Base-by-base conservation (phyloP, 345 rosid species). In the Citrus australasica region DNA sequence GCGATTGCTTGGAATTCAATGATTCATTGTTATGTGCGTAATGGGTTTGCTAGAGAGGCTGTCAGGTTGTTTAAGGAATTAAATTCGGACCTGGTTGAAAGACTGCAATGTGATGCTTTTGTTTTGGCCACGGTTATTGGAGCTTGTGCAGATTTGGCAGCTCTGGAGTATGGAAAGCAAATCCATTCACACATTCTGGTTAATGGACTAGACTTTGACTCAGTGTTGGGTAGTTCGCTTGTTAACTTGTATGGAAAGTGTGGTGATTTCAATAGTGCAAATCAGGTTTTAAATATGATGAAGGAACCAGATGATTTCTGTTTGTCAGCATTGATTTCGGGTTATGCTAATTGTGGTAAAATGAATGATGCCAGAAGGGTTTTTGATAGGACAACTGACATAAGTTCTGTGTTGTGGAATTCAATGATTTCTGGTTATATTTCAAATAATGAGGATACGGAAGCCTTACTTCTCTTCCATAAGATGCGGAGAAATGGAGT, bases 391-490 rank as follows among this genome's bases (percentile, higher is more conserved):
- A 87, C n/a, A 59, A 80, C 65, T 65, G 82, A 81, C 74, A 81
- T 81, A 46, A 84, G 92, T 69, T 82, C 80, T 19, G 86, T 82
- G 78, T 53, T 91, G 13, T 94, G 98, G 98, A 95, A 95, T 84
- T 91, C 95, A 30, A 83, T 95, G 89, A 89, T 95, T 59, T 89
- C 95, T 7, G 95, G 98, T 27, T 86, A 88, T 75, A 84, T 93
- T 82, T 76, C 85, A 46, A 93, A 90, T 74, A 68, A 83, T 42
- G 86, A 89, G 80, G 93, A 84, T 71, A 48, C 68, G 55, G 79
- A 93, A 80, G 95, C 95, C n/a, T 72, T 95, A 40, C 59, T 70
- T 80, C 83, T 91, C 66, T 88, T 85, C 78, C 84, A 61, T 37
- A 78, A 91, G 83, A 95, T 95, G 98, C 85, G 84, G 71, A 38